Evolutionary conservation across 2,329 filamentous ascomycete genomes (phyloP).

Genomic region (Geosmithia flava): DNA sequence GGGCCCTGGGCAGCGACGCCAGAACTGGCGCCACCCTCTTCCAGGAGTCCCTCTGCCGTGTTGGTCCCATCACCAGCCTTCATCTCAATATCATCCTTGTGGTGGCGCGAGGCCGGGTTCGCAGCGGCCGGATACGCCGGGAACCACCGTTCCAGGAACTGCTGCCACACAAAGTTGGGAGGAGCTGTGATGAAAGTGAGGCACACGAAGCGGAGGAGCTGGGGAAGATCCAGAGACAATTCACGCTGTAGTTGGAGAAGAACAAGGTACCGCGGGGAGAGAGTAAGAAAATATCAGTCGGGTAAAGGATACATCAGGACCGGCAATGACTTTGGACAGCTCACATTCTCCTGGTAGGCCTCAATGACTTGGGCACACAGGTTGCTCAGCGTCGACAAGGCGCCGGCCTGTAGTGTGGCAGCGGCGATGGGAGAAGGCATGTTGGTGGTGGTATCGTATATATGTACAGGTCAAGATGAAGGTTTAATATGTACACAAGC

Average conservation of each 20-base stretch:
- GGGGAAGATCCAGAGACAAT: slow-evolving; percentile 30
- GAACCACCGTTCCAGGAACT: slow-evolving; percentile 37
- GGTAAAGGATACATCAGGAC: neutral
- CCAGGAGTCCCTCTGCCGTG: neutral
- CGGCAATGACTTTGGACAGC: slow-evolving; percentile 2
- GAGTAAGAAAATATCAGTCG: neutral
- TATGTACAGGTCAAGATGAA: too few species aligned
- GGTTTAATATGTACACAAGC: too few species aligned
- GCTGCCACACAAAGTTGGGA: slow-evolving; percentile 46
- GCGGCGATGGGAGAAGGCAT: slow-evolving; percentile 38
- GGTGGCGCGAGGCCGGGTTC: neutral
- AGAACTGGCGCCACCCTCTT: slow-evolving; percentile 24
- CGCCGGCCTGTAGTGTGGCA: slow-evolving; percentile 39
- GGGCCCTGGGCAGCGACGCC: slow-evolving; percentile 69
- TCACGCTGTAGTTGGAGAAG: slow-evolving; percentile 12
- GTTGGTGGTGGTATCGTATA: slow-evolving; percentile 7
- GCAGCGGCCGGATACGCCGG: slow-evolving; percentile 24
- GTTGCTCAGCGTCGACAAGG: slow-evolving; percentile 40
- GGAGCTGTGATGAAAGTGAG: slow-evolving; percentile 40
- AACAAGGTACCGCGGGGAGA: neutral
- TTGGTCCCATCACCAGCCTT: slow-evolving; percentile 4
- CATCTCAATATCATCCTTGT: slow-evolving; percentile 14
- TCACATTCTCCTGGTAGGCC: slow-evolving; percentile 30
- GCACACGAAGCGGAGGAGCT: slow-evolving; percentile 40
- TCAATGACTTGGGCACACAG: slow-evolving; percentile 40